Base-by-base conservation (phyloP, 495 filamentous ascomycete genomes). In the Lophiotrema nucula region DNA sequence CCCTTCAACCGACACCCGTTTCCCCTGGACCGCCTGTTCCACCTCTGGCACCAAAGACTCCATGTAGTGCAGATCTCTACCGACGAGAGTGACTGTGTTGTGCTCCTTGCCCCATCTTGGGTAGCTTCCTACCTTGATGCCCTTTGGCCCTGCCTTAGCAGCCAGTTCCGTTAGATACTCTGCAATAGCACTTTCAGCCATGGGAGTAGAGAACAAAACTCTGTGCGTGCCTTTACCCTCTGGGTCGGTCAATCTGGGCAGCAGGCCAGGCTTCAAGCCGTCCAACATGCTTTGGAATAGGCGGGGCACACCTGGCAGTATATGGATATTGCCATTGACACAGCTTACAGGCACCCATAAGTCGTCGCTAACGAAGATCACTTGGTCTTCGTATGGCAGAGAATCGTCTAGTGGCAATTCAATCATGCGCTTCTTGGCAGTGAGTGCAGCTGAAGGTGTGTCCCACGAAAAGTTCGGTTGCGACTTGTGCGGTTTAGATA, bases 41-140 rank as follows among this genome's bases (percentile, higher is more conserved):
- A 88, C 83, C 65, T 86, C 81, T 4, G 72, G 56, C 18, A 86
- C 71, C 62, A 89, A 56, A 3, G 72, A 73, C 60, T 88, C 83
- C 69, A 89, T 77, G 54, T 73, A 83, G 13, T 76, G 82, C 63
- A 78, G 73, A 58, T 89, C 82, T 11, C 71, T 79, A 12, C 93
- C 93, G 16, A 96, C 92, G 23, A 98, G 75, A 22, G 93, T 97
- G 25, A 98, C 88, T 0, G 90, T 92, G 69, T 98, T 98, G 24
- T 80, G 78, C 65, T 83, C 83, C 77, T 88, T 92, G 0, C 86
- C 89, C 93, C 91, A 96, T 44, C 89, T 76, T 21, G 93, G 93
- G 73, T 98, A 98, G 68, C 89, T 95, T 6, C 93, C 93, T n/a
- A 98, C 89, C 74, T 97, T 97, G 49, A 98, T 79, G 0, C 89